phyloP scores from a whole-genome alignment of 78 protist genomes.

The Dictyostelium citrinum region DNA sequence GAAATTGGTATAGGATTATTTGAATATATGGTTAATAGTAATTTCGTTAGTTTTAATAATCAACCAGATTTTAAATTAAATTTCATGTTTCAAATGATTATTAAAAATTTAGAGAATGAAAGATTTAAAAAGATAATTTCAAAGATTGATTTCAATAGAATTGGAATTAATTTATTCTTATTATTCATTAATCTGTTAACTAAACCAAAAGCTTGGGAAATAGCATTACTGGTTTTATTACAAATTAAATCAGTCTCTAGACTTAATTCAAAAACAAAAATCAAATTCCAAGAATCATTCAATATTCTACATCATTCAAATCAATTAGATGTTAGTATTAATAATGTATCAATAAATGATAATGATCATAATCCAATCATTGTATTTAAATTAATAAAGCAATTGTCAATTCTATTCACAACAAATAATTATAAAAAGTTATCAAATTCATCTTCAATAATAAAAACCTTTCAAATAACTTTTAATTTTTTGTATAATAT shows the following conservation, averaged over 20 bases:
- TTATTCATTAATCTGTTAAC: neutral
- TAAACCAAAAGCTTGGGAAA: neutral
- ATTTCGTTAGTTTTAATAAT: neutral
- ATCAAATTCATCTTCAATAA: neutral
- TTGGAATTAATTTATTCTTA: neutral
- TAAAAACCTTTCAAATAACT: neutral
- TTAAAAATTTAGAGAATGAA: neutral
- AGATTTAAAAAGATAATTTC: neutral
- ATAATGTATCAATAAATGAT: neutral
- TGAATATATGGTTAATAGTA: neutral
- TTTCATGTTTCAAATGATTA: neutral
- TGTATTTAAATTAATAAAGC: neutral
- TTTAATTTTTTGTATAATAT: neutral
- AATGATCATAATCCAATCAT: neutral
- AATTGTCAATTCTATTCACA: neutral
- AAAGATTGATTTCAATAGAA: neutral
- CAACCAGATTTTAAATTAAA: neutral
- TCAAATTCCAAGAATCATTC: neutral
- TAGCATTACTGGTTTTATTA: neutral
- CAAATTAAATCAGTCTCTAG: neutral
- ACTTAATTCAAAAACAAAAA: neutral
- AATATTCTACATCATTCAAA: neutral
- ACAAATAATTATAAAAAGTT: neutral
- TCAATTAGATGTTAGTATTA: neutral
- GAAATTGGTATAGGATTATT: neutral